Evolutionary conservation across 495 filamentous ascomycete species (phyloP).

Genomic region (Penicillium herquei): DNA sequence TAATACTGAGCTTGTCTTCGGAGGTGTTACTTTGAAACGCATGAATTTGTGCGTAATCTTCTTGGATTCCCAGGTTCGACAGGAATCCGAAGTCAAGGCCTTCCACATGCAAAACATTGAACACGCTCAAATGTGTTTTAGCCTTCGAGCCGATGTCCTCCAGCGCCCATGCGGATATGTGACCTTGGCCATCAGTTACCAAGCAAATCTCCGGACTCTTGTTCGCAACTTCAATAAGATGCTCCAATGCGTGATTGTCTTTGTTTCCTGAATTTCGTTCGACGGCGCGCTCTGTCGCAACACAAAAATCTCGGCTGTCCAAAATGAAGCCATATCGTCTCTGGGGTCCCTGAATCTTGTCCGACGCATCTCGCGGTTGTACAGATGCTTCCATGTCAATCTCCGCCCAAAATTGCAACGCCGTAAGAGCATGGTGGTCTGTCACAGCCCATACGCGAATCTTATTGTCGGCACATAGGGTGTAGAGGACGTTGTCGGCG

Average conservation of each 20-base stretch:
- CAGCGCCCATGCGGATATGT: conserved; percentile 92
- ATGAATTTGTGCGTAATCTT: conserved; percentile 68
- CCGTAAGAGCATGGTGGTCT: conserved; percentile 68
- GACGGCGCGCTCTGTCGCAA: conserved; percentile 73
- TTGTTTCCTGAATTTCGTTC: conserved; percentile 57
- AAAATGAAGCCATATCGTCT: conserved; percentile 79
- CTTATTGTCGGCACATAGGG: conserved; percentile 79
- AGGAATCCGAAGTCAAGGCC: conserved; percentile 66
- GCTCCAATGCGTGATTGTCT: conserved; percentile 70
- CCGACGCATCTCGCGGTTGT: conserved; percentile 51
- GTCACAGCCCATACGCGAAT: conserved; percentile 81
- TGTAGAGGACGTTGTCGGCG: conserved; percentile 89
- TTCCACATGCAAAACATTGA: conserved; percentile 84
- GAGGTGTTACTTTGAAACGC: conserved; percentile 63
- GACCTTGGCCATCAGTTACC: conserved; percentile 76
- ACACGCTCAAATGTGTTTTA: conserved; percentile 67
- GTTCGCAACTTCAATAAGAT: conserved; percentile 83
- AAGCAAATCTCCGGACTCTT: conserved; percentile 84
- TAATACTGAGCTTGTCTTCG: conserved; percentile 65
- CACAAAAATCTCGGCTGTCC: conserved; percentile 76
- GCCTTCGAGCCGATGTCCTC: conserved; percentile 82
- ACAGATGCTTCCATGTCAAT: conserved; percentile 77
- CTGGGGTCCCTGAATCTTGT: conserved; percentile 22
- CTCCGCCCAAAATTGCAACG: conserved; percentile 76
- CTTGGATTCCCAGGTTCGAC: conserved; percentile 34